These are phyloP conservation scores for Candida michaelii DNA, from an alignment of 805 yeast species.

Conservation along the genomic window DNA sequence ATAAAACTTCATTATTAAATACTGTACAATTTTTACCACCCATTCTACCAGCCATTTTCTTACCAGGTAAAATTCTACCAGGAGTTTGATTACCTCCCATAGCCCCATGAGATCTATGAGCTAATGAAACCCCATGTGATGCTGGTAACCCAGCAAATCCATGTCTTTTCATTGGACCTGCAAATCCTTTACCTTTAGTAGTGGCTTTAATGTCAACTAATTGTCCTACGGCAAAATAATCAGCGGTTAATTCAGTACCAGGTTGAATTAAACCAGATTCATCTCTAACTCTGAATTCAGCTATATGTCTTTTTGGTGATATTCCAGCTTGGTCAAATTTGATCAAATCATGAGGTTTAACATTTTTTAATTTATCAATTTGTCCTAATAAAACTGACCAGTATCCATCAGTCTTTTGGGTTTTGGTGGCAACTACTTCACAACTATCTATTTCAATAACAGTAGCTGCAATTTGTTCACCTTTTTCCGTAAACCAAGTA, in stretches of 20 bases:
- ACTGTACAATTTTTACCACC: slow-evolving; percentile 76
- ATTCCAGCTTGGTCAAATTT: slow-evolving; percentile 77
- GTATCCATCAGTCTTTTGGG: slow-evolving; percentile 73
- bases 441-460: slow-evolving; percentile 83
- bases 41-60: slow-evolving; percentile 98
- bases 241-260: slow-evolving; percentile 79
- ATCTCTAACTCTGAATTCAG: slow-evolving; percentile 78
- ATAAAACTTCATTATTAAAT: slow-evolving; percentile 73
- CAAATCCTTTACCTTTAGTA: slow-evolving; percentile 93
- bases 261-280: slow-evolving; percentile 65
- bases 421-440: slow-evolving; percentile 77
- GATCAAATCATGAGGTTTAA: slow-evolving; percentile 59
- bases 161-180: slow-evolving; percentile 97
- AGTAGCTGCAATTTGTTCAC: slow-evolving; percentile 77
- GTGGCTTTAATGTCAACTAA: slow-evolving; percentile 76
- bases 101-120: slow-evolving; percentile 96
- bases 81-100: slow-evolving; percentile 95
- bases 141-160: slow-evolving; percentile 88
- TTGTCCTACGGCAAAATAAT: slow-evolving; percentile 82
- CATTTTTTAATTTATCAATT: slow-evolving; percentile 66
- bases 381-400: slow-evolving; percentile 85
- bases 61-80: slow-evolving; percentile 93
- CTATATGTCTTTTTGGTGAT: slow-evolving; percentile 73
- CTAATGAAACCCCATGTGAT: slow-evolving; percentile 90
- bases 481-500: slow-evolving; percentile 71